Evolutionary conservation across 495 filamentous ascomycete species (phyloP).

Genomic region (Hyaloscypha finlandica): DNA sequence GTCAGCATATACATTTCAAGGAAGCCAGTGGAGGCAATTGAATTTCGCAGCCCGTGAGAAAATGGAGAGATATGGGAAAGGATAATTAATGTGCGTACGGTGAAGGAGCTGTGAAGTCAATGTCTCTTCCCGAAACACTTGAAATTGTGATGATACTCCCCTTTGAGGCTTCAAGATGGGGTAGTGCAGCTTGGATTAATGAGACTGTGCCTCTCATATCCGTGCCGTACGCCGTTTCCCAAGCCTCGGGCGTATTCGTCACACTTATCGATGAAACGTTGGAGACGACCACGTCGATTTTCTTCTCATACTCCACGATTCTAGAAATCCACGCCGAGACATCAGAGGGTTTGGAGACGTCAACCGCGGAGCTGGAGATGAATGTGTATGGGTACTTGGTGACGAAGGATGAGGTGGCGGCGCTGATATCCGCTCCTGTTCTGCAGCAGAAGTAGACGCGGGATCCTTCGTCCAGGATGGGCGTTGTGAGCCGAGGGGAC

Average conservation of each 20-base stretch:
- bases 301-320: background rate
- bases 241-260: background rate
- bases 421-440: background rate
- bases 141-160: slow-evolving; percentile 9
- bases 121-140: slow-evolving; percentile 1
- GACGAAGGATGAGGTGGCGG: background rate
- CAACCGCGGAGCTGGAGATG: background rate
- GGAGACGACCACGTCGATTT: slow-evolving; percentile 5
- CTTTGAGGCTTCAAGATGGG: background rate
- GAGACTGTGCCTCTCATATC: slow-evolving; percentile 5
- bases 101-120: slow-evolving; percentile 11
- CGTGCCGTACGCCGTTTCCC: background rate
- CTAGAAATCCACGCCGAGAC: background rate
- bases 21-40: too few relatives aligned
- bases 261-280: slow-evolving; percentile 1
- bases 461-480: slow-evolving; percentile 3
- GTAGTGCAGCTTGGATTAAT: background rate
- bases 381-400: background rate
- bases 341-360: background rate
- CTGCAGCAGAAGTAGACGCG: slow-evolving; percentile 5
- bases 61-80: background rate
- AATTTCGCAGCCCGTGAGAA: background rate
- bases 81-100: background rate
- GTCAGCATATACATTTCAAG: background rate
- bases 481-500: background rate